These are phyloP conservation scores for Candida multigemmis DNA, from an alignment of 805 yeast species.

Conservation along the genomic window DNA sequence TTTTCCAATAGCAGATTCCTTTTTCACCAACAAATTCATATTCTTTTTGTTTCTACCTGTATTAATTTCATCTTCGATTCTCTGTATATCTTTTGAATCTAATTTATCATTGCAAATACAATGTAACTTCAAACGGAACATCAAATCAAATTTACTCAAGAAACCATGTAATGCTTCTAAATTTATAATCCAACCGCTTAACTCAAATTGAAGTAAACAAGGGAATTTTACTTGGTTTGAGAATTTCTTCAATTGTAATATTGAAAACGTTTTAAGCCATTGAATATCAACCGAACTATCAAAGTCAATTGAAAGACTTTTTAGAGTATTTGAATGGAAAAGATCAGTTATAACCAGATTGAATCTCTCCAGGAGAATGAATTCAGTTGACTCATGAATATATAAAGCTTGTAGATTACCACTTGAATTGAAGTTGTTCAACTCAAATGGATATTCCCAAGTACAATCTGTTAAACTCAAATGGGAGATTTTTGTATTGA, in stretches of 20 bases:
- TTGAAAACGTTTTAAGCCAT: constrained; percentile 5
- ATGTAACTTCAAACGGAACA: no score
- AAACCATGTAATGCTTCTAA: constrained; percentile 1
- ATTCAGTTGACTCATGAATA: constrained; percentile 17
- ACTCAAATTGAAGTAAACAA: constrained; percentile 4
- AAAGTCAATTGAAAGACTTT: constrained; percentile 7
- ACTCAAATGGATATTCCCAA: constrained; percentile 49
- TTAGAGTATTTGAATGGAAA: constrained; percentile 8
- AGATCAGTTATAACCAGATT: constrained; percentile 15
- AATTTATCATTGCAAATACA: no score
- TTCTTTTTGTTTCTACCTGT: constrained; percentile 2
- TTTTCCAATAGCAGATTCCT: constrained; percentile 1
- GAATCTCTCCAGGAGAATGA: constrained; percentile 29
- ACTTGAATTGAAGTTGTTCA: constrained; percentile 23
- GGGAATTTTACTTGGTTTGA: constrained; percentile 5
- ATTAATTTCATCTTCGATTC: constrained; percentile 2
- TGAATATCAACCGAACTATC: constrained; percentile 2
- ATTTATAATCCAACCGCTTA: constrained; percentile 7
- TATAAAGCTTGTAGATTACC: constrained; percentile 12
- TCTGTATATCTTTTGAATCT: constrained; percentile 3
- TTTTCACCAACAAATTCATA: constrained; percentile 1
- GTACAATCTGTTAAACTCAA: constrained; percentile 35
- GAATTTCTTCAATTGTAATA: constrained; percentile 5
- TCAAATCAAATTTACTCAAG: no score
- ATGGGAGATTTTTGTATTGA: constrained; percentile 9